Percentiles rank a stretch among this genome's conserved stretches.
Conservation (phyloP, 306 rosid species). For the Quercus mongolica region DNA sequence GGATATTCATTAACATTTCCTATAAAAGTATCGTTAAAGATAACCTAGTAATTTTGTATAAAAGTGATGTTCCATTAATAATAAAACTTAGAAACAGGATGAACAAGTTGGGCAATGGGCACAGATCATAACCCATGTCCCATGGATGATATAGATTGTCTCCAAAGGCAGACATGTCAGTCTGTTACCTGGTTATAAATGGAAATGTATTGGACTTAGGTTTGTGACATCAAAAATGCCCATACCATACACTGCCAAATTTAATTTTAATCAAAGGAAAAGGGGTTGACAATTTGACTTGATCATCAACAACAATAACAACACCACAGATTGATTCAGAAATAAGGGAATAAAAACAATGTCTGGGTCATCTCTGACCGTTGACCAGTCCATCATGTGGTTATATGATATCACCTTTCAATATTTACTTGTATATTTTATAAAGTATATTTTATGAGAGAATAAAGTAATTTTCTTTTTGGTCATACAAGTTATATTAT, state of each 20-base stretch:
- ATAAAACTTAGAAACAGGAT: no score
- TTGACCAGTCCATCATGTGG: slow-evolving; percentile 27
- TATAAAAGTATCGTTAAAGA: no score
- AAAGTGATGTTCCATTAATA: no score
- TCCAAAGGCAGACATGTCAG: no score
- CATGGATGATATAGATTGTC: no score
- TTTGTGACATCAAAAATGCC: slow-evolving; percentile 4
- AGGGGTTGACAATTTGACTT: slow-evolving; percentile 14
- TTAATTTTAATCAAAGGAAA: slow-evolving; percentile 3
- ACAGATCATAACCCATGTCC: no score
- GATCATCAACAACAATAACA: background rate
- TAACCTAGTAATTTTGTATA: no score
- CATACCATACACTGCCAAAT: slow-evolving; percentile 7
- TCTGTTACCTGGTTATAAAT: background rate
- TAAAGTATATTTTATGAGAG: background rate
- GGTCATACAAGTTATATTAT: no score
- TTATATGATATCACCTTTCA: background rate
- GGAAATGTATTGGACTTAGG: background rate
- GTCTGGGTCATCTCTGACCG: slow-evolving; percentile 43
- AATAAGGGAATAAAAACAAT: slow-evolving; percentile 28
- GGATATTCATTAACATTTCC: fast-evolving
- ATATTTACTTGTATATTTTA: background rate
- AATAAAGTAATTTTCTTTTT: background rate
- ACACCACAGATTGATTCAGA: background rate
- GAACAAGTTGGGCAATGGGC: no score